Conservation (phyloP, 2,329 filamentous ascomycete genomes). For the Penicillium sp. region DNA sequence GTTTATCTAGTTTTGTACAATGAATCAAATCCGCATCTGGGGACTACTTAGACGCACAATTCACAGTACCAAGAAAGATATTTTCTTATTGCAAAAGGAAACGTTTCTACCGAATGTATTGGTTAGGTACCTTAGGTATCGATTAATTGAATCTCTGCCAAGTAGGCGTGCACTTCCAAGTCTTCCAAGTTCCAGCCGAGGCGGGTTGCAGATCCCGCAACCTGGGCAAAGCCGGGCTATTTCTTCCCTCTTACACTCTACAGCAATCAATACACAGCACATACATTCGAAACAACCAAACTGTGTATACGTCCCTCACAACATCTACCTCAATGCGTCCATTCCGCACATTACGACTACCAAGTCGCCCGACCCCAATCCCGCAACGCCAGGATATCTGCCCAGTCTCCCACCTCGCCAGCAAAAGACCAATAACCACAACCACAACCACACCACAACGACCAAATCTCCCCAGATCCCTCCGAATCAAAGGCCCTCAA, state of each 20-base stretch:
- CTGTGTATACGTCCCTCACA: background rate
- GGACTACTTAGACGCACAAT: too few relatives aligned
- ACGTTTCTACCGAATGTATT: too few relatives aligned
- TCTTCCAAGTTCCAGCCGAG: background rate
- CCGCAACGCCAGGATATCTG: background rate
- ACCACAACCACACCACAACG: background rate
- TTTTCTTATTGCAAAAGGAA: too few relatives aligned
- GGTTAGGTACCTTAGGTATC: too few relatives aligned
- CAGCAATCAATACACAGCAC: background rate
- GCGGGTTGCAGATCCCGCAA: conserved; percentile 19
- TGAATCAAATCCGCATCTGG: too few relatives aligned
- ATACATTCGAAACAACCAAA: background rate
- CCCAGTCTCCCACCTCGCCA: background rate
- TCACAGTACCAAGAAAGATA: background rate
- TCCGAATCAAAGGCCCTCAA: conserved; percentile 6
- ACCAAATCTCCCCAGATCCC: conserved; percentile 1
- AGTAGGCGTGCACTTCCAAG: too few relatives aligned
- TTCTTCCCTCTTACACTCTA: conserved; percentile 4
- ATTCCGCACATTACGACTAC: conserved; percentile 10
- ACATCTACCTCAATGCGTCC: conserved; percentile 13
- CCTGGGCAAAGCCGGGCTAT: too few relatives aligned
- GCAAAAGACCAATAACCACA: conserved; percentile 14
- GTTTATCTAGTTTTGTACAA: too few relatives aligned
- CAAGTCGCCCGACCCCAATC: conserved; percentile 12
- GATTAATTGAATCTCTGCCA: too few relatives aligned